Conservation (phyloP, 305 asterid genomes). For the Striga hermonthica region DNA sequence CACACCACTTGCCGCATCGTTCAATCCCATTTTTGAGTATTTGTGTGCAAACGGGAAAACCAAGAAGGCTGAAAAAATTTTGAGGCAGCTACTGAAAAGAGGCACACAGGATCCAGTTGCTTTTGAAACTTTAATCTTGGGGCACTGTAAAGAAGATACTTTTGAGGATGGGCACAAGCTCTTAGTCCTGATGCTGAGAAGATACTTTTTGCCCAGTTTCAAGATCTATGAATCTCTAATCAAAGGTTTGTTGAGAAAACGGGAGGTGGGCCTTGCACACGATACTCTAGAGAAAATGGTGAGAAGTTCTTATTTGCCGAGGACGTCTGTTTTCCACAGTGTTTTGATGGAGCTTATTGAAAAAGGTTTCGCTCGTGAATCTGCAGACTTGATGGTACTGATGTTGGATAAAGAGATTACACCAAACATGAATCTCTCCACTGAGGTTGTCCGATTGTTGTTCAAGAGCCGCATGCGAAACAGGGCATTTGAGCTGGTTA, state of each 20-base stretch:
- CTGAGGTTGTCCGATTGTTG: conserved; percentile 53
- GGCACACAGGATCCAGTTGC: conserved; percentile 69
- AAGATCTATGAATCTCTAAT: conserved; percentile 56
- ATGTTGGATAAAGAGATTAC: conserved; percentile 68
- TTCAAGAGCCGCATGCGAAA: conserved; percentile 40
- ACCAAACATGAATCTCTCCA: conserved; percentile 59
- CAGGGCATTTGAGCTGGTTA: conserved; percentile 51
- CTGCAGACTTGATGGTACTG: conserved; percentile 51
- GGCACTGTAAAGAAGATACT: conserved; percentile 68
- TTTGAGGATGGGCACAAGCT: conserved; percentile 54
- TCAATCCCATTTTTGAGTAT: conserved; percentile 60
- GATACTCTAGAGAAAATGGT: conserved; percentile 68
- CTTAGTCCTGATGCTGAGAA: conserved; percentile 70
- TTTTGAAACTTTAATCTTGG: conserved; percentile 64
- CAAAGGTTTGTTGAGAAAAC: conserved; percentile 48
- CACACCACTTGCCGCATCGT: conserved; percentile 69
- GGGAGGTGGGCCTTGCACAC: conserved; percentile 51
- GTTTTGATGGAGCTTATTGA: conserved; percentile 54
- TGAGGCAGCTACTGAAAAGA: conserved; percentile 67
- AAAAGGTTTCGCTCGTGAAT: conserved; percentile 48
- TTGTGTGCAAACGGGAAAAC: conserved; percentile 59
- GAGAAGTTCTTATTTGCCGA: conserved; percentile 58
- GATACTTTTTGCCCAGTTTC: conserved; percentile 53
- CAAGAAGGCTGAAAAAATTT: conserved; percentile 69
- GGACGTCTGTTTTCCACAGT: conserved; percentile 58